Evolutionary conservation across 1,139 yeast species (phyloP), one percentile per base, ranked within the genome.

Genomic region (Schizosaccharomyces versatilis): DNA sequence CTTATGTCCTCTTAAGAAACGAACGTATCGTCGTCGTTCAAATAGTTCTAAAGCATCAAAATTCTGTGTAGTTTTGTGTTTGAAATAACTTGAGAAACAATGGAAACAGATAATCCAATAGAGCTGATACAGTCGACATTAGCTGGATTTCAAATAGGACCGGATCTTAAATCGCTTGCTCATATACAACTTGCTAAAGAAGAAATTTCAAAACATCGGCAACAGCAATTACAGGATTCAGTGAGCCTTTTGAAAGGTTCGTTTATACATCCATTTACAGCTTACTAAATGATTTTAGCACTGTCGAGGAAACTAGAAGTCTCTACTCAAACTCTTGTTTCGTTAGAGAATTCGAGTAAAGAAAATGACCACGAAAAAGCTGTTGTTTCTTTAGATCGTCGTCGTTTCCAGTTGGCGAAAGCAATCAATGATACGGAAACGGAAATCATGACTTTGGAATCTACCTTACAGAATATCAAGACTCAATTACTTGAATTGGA

Each of bases 401-500:
- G 71, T 52, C 76, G 77, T 58, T 74, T 79, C 54, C 61, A 73
- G 8, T 66, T 78, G 9, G 83, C 81, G 2, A 78, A 77, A 61
- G 72, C 71, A 41, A 69, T 79, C 58, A 77, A 78, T 55, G 79
- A 76, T 53, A 67, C 79, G 56, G 81, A 78, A 57, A 71, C 76
- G 60, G 67, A 73, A 40, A 69, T 76, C 44, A 76, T 76, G 58
- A 66, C 73, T 6, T 67, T 73, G 57, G 73, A 71, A 55, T 69
- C 77, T 47, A 69, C 71, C 39, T 65, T 74, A 54, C 66, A 71
- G 40, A 71, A 68, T 54, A 64, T 78, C 54, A 67, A 68, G 24
- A 71, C 69, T 17, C 67, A 71, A 19, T 67, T 71, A n/a, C 57
- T 74, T 44, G 63, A 66, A 15, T 61, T 62, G 38, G 66, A 68